Conservation (phyloP, 768 basidiomycete genomes). For the Tricholomella constricta region DNA sequence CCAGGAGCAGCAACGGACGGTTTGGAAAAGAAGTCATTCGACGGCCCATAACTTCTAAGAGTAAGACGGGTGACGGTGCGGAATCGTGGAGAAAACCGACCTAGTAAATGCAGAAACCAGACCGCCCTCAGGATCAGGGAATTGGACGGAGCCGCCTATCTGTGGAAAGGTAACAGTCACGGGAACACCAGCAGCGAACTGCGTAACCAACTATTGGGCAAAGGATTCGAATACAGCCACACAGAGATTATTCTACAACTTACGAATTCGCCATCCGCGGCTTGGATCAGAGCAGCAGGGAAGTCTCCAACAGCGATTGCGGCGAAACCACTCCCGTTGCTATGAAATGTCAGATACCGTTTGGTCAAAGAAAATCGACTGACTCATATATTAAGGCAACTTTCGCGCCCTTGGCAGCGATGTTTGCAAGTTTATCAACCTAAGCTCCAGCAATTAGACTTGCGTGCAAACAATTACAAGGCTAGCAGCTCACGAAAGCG, state of each 20-base stretch:
- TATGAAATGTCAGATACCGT: slow-evolving; percentile 18
- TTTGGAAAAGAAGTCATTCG: slow-evolving; percentile 61
- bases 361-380: slow-evolving; percentile 16
- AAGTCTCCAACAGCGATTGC: slow-evolving; percentile 47
- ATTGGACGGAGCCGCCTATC: slow-evolving; percentile 39
- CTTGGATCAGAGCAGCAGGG: slow-evolving; percentile 51
- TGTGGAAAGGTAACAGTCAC: slow-evolving; percentile 52
- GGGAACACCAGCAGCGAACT: slow-evolving; percentile 45
- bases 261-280: slow-evolving; percentile 57
- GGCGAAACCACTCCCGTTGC: slow-evolving; percentile 50
- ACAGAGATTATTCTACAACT: neutral
- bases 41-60: slow-evolving; percentile 50
- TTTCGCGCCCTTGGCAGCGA: slow-evolving; percentile 54
- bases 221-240: neutral
- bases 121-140: slow-evolving; percentile 55
- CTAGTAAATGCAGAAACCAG: slow-evolving; percentile 55
- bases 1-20: slow-evolving; percentile 56
- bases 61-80: neutral
- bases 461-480: neutral
- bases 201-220: slow-evolving; percentile 44
- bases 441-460: slow-evolving; percentile 9
- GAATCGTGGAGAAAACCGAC: slow-evolving; percentile 9
- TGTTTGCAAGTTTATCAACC: slow-evolving; percentile 54
- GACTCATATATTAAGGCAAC: slow-evolving; percentile 57
- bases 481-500: slow-evolving; percentile 42